Evolutionary conservation across 75 land plant genomes (phyloP), one percentile per base, ranked within the genome.

Genomic region (Picea glauca): DNA sequence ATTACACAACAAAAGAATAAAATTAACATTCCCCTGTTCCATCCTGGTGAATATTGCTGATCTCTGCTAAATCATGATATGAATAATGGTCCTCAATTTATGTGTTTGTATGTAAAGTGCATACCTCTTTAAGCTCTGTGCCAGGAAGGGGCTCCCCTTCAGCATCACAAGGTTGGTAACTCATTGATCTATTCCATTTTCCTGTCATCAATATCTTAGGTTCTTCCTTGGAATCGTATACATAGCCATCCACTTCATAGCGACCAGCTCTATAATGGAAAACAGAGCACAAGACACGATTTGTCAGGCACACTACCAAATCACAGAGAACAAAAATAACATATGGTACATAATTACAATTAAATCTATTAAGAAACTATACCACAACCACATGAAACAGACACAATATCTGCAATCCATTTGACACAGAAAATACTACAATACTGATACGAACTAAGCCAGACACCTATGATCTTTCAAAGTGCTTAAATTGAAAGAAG

Each of bases 221-320:
- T 65, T 95, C 96, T 84, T 98, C 99, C 31, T 82, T 84, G 79
- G 95, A 85, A 87, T 89, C 88, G 77, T 95, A 98, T 2, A 95
- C 92, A 84, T 98, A 98, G 33, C 99, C 99, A 92, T 98, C 99
- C 54, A 98, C 98, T 82, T 98, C 99, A 89, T 95, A 93, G 2
- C 99, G 90, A 58, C 98, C 98, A 84, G 96, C 89, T 63, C 99
- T 98, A 88, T 40, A 33, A 30, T 61, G 23, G 46, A 20, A 13
- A 12, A 30, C 13, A 76, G n/a, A 56, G n/a, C 17, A 56, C 63
- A 30, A 60, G 20, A 43, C 9, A 43, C n/a, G 3, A 20, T 70
- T 38, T 43, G 54, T 70, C 11, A 70, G n/a, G n/a, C 54, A 40
- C 17, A 0, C 46, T 4, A 20, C 50, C 17, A 40, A 70, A 13